Evolutionary conservation across 2,329 filamentous ascomycete genomes (phyloP), one percentile per base, ranked within the genome.

Genomic region (Fusarium scirpi): DNA sequence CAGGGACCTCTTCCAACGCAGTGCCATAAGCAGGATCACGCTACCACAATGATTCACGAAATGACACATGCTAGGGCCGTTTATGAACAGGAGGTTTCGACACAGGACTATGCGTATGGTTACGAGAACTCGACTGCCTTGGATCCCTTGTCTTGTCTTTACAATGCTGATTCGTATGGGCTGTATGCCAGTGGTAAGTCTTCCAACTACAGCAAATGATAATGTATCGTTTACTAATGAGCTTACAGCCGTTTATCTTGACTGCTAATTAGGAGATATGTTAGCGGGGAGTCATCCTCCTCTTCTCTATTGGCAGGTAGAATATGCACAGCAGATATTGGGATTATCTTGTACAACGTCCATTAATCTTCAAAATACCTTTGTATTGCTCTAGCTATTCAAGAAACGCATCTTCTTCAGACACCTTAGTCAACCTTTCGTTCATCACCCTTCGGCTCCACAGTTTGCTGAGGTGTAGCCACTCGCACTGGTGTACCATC

Each of bases 1-100:
- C 40, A 49, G n/a, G 70, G 70, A 0, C 48, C 67, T 4, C 20
- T 73, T 0, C 70, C 70, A 0, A 13, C 56, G 15, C 34, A 29
- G 27, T 73, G 70, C 16, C 70, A 73, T n/a, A 72, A 64, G 44
- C 70, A 73, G 12, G 70, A 73, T n/a, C 70, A 72, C 3, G 70
- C 70, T 2, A 69, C 67, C 2, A 72, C 70, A 1, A 69, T 56
- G 0, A 66, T 72, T 4, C 70, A 72, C 11, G 70, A 72, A 27
- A 70, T 72, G 69, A 72, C 70, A 2, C 70, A 72, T 38, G 69
- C 67, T 1, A 48, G 69, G 27, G 47, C 67, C 9, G 60, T 72
- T 2, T 72, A 52, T 53, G 63, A 70, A 24, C 40, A 69, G 32
- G 69, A 61, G 12, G 55, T 58, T 15, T 38, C 70, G 0, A 72